These are phyloP conservation scores for Drechmeria coniospora DNA, from an alignment of 2,329 filamentous ascomycete genomes.

Conservation along the genomic window DNA sequence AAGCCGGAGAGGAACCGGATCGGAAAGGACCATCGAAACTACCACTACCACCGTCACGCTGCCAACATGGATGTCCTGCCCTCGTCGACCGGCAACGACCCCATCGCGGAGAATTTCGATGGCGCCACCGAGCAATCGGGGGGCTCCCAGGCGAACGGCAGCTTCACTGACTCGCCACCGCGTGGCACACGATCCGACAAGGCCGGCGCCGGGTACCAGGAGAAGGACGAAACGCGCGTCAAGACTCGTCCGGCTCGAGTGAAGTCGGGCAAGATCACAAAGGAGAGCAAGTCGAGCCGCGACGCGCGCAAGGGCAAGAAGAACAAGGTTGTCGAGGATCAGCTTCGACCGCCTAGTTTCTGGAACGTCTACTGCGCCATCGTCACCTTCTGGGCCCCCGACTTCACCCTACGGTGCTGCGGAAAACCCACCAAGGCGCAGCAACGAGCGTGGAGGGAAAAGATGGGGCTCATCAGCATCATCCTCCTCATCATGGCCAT, in stretches of 20 bases:
- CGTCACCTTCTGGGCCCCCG: conserved; percentile 87
- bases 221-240: conserved; percentile 15
- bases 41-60: conserved; percentile 89
- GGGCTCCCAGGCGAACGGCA: conserved; percentile 28
- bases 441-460: conserved; percentile 89
- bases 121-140: conserved; percentile 41
- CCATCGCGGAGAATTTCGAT: conserved; percentile 65
- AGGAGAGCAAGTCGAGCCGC: conserved; percentile 29
- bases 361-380: conserved; percentile 95
- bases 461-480: conserved; percentile 91
- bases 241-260: conserved; percentile 22
- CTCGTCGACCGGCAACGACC: conserved; percentile 85
- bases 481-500: conserved; percentile 76
- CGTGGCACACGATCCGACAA: background rate
- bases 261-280: conserved; percentile 48
- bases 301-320: conserved; percentile 21
- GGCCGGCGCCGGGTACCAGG: conserved; percentile 12
- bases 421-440: conserved; percentile 76
- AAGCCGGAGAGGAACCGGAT: conserved; percentile 78
- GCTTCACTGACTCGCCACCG: conserved; percentile 27
- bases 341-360: conserved; percentile 63
- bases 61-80: conserved; percentile 83
- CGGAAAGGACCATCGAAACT: conserved; percentile 80
- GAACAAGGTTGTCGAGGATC: conserved; percentile 40
- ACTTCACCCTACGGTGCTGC: conserved; percentile 70